Evolutionary conservation across 2,329 filamentous ascomycete species (phyloP).

Genomic region (Cercospora zeae-maydis): DNA sequence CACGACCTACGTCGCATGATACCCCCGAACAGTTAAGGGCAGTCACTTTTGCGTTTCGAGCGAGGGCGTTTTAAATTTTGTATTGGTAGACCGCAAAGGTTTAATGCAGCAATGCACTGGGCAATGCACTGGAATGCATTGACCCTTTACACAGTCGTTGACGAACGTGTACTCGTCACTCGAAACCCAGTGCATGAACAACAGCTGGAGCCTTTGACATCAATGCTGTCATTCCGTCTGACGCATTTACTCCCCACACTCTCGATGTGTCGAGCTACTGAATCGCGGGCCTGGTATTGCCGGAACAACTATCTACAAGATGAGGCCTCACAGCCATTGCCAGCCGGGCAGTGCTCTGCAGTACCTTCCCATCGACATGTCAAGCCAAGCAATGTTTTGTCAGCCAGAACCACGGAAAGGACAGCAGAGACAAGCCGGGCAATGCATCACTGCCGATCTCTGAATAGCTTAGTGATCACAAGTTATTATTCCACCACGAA

Average conservation of each 20-base stretch:
- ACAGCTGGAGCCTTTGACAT: no score
- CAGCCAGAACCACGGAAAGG: background rate
- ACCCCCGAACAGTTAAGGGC: background rate
- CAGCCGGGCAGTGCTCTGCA: no score
- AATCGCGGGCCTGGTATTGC: no score
- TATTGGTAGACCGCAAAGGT: background rate
- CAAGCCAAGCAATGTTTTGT: background rate
- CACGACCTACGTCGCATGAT: background rate
- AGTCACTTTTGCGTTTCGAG: background rate
- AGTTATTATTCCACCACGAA: background rate
- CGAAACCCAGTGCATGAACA: no score
- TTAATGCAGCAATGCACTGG: background rate
- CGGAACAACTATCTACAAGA: no score
- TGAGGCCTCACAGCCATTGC: no score
- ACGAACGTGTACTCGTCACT: background rate
- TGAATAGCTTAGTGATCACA: background rate
- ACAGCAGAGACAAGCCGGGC: background rate
- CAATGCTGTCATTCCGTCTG: no score
- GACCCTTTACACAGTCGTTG: background rate
- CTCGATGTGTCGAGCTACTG: no score
- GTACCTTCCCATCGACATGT: background rate
- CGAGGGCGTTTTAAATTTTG: background rate
- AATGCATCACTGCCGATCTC: background rate
- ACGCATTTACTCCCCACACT: no score
- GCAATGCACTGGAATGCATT: background rate